A percentile compares a stretch with the other conserved stretches of the same genome.
These are phyloP conservation scores for Arctium minus DNA, from an alignment of 129 eudicot genomes.

Conservation along the genomic window DNA sequence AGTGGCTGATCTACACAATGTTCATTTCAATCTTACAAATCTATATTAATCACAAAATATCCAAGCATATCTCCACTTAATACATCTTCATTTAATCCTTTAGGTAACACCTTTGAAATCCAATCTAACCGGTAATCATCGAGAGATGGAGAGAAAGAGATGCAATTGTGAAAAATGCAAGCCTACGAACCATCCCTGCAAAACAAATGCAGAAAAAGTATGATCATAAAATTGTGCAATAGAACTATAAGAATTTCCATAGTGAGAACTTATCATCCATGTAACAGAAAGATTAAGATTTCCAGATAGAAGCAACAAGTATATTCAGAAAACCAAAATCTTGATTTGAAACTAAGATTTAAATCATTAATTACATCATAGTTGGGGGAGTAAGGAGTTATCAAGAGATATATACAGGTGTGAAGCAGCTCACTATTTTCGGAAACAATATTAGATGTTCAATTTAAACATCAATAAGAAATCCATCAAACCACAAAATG, in stretches of 20 bases:
- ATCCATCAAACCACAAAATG: neutral
- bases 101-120: neutral
- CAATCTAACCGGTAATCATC: neutral
- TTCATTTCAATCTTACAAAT: neutral
- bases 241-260: neutral
- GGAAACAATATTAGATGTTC: slow-evolving; percentile 1
- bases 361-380: neutral
- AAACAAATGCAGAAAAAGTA: neutral
- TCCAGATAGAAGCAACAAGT: neutral
- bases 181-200: neutral
- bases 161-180: neutral
- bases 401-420: neutral
- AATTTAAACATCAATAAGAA: neutral
- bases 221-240: neutral
- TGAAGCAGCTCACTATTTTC: neutral
- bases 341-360: neutral
- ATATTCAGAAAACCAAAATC: neutral
- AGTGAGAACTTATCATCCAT: neutral
- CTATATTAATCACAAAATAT: neutral
- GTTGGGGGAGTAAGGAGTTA: neutral
- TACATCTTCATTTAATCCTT: no score
- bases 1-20: neutral
- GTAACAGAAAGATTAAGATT: neutral
- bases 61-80: no score
- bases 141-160: neutral